Conservation (phyloP, 1,139 yeast species). For the Sugiyamaella paludigena region DNA sequence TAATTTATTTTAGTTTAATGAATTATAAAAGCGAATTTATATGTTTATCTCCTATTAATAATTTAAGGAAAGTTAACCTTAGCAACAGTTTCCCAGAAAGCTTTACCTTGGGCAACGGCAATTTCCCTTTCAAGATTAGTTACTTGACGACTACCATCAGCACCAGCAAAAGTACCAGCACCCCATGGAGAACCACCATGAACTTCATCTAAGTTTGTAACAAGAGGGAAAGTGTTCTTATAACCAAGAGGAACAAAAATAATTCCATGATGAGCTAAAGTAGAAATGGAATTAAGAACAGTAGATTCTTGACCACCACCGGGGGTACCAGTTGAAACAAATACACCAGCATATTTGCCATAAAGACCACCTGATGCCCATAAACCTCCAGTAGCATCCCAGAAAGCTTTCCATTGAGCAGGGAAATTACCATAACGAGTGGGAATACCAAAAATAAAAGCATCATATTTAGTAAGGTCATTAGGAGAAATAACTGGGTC, state of each 20-base stretch:
- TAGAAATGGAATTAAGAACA: conserved; percentile 60
- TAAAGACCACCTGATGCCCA: conserved; percentile 75
- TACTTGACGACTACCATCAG: conserved; percentile 77
- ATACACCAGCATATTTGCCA: conserved; percentile 76
- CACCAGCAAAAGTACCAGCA: conserved; percentile 77
- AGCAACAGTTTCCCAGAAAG: conserved; percentile 51
- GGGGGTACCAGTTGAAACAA: conserved; percentile 75
- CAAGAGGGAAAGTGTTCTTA: conserved; percentile 56
- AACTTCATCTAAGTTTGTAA: conserved; percentile 61
- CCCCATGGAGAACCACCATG: conserved; percentile 92
- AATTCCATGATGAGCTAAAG: conserved; percentile 75
- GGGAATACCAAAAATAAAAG: conserved; percentile 76
- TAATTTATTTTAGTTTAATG: too few relatives aligned
- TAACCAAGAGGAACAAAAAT: conserved; percentile 80
- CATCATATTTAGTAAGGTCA: conserved; percentile 65
- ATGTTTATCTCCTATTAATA: too few relatives aligned
- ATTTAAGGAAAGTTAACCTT: conserved; percentile 1
- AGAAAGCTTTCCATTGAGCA: conserved; percentile 76
- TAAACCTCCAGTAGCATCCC: conserved; percentile 79
- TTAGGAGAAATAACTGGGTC: conserved; percentile 66
- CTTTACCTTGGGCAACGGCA: conserved; percentile 62
- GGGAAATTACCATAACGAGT: conserved; percentile 82
- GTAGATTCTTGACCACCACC: conserved; percentile 87
- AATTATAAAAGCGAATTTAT: too few relatives aligned
- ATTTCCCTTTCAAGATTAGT: conserved; percentile 61